Percentiles rank a stretch among this genome's conserved stretches.
Evolutionary conservation across 495 filamentous ascomycete species (phyloP).

Genomic region (Pyrenula massariospora): DNA sequence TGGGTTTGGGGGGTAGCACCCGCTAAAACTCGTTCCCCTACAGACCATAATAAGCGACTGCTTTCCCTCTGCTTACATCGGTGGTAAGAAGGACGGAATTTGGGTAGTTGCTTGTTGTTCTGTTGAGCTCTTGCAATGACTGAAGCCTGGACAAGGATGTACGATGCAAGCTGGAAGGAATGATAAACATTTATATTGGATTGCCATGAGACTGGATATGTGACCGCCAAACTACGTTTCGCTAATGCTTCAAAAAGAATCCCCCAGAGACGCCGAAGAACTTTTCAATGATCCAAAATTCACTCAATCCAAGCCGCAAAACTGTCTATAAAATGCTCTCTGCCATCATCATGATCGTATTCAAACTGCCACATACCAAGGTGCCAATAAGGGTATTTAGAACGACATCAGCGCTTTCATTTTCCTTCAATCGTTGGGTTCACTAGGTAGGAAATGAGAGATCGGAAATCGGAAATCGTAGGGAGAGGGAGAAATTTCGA

Average conservation of each 20-base stretch:
- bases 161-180: too few species aligned
- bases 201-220: too few species aligned
- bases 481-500: background rate
- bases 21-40: too few species aligned
- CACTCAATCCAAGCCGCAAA: background rate
- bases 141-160: background rate
- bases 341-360: background rate
- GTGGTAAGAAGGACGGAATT: background rate
- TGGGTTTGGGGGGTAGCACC: too few species aligned
- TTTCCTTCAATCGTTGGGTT: background rate
- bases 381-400: background rate
- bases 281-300: background rate
- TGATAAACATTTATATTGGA: too few species aligned
- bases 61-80: background rate
- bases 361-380: background rate
- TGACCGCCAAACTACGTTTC: background rate
- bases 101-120: background rate
- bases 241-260: background rate
- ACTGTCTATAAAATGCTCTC: background rate
- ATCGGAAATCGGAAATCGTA: background rate
- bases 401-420: background rate
- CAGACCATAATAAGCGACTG: too few species aligned
- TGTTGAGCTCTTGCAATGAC: background rate
- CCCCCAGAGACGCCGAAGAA: background rate
- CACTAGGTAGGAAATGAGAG: background rate